Base-by-base conservation (phyloP, 495 filamentous ascomycete species). In the Penicillium daleae region DNA sequence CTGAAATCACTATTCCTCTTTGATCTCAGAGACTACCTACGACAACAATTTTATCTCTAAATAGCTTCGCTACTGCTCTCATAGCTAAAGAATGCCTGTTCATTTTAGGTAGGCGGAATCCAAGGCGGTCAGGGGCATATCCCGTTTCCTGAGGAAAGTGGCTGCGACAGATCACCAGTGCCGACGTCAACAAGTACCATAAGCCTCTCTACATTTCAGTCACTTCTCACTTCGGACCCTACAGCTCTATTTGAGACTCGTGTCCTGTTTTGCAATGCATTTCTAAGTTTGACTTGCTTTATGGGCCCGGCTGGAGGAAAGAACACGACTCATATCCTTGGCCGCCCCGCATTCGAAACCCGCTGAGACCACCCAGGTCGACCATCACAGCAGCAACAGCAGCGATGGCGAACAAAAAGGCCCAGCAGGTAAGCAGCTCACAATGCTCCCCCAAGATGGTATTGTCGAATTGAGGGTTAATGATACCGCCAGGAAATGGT, bases 401-500 rank as follows among this genome's bases (percentile, higher is more conserved):
- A 57, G 60, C 50, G 57, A 85, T 85, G 82, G 70, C 74, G 48
- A 73, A 84, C 69, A 93, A 89, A 77, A 92, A 92, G 76, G 82
- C 83, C 63, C 86, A 88, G 60, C 90, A 93, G 88, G 91, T 92
- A 75, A 74, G 86, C 75, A 44, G 52, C 10, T 22, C 31, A 15
- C 59, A 56, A 32, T 13, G 27, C 13, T 19, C 35, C 57, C 53
- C 60, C 58, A 57, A 24, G 0, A 2, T 27, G 6, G 5, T n/a
- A 13, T 54, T 1, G 10, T 24, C 1, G 17, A 54, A 19, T 26
- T 50, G 32, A 64, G 5, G 51, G 65, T 78, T 39, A 76, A 42
- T 56, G 3, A 27, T 40, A 17, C 24, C 9, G 10, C 50, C 72
- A 98, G 93, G 94, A 99, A 86, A 99, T 99, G 95, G 91, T 97